Conservation (phyloP, 225 moss, liverwort and hornwort genomes). For the Anthoceros angustus region DNA sequence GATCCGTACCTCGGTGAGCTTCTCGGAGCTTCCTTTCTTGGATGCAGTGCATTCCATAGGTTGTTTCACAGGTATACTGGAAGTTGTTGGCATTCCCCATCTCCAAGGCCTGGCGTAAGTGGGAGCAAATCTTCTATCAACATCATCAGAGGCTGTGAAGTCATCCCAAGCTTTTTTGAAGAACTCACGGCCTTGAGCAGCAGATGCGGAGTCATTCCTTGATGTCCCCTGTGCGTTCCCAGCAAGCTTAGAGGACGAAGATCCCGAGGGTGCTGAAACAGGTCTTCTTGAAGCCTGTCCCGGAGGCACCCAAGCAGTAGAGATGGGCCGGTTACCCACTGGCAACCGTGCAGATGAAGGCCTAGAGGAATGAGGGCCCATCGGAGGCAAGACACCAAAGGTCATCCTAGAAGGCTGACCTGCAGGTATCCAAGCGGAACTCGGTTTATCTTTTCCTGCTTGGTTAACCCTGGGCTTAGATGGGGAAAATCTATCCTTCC, state of each 20-base stretch:
- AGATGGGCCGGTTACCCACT: neutral
- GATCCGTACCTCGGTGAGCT: neutral
- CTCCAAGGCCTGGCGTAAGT: neutral
- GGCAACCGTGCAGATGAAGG: conserved; percentile 1
- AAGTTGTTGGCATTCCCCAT: neutral
- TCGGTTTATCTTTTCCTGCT: neutral
- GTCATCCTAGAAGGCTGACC: neutral
- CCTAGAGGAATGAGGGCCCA: neutral
- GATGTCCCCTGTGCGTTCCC: neutral
- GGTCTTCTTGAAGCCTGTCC: neutral
- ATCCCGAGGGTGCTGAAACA: neutral
- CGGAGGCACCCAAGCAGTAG: neutral
- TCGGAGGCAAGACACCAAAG: neutral
- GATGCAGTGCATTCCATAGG: neutral
- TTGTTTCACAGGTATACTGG: neutral
- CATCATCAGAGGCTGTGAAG: neutral
- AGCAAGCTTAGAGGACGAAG: neutral
- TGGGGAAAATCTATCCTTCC: neutral
- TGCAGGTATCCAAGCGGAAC: neutral
- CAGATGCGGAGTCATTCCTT: neutral
- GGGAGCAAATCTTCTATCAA: neutral
- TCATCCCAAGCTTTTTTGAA: conserved; percentile 1
- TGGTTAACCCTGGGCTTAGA: neutral
- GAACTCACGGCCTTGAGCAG: neutral
- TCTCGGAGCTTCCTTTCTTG: neutral